A percentile compares a stretch with the other conserved stretches of the same genome.
Conservation (phyloP, 352 stramenopile species). For the Pythium dissotocum region DNA sequence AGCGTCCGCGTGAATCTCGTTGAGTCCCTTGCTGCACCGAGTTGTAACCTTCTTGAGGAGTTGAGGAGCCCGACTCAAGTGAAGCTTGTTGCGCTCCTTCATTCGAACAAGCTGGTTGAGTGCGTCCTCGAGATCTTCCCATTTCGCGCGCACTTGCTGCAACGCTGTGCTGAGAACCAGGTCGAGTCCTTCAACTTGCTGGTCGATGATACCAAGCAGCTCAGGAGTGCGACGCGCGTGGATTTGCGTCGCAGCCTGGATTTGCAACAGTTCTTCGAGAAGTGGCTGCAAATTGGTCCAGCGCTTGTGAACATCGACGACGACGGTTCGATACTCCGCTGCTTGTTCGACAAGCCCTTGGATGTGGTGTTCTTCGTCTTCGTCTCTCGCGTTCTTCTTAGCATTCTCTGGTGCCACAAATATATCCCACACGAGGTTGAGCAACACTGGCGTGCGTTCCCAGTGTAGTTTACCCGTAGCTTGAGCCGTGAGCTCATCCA, state of each 20-base stretch:
- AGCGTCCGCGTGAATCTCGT: conserved; percentile 49
- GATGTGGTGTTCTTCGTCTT: conserved; percentile 39
- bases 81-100: conserved; percentile 59
- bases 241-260: conserved; percentile 51
- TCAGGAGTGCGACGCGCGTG: conserved; percentile 53
- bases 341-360: conserved; percentile 41
- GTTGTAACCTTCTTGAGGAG: conserved; percentile 51
- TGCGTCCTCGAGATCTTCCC: conserved; percentile 42
- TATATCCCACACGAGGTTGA: conserved; percentile 76
- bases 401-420: conserved; percentile 44
- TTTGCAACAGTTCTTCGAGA: conserved; percentile 58
- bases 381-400: conserved; percentile 10
- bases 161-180: conserved; percentile 58
- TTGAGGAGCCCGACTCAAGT: conserved; percentile 53
- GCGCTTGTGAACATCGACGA: conserved; percentile 62
- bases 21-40: conserved; percentile 60
- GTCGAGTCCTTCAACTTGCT: conserved; percentile 62
- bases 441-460: conserved; percentile 57
- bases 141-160: conserved; percentile 63
- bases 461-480: conserved; percentile 57
- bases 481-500: conserved; percentile 56
- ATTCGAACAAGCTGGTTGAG: conserved; percentile 62
- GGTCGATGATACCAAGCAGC: conserved; percentile 45
- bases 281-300: conserved; percentile 69
- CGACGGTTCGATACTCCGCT: conserved; percentile 42